Base-by-base conservation (phyloP, 305 asterid genomes). In the Fraxinus sp. region DNA sequence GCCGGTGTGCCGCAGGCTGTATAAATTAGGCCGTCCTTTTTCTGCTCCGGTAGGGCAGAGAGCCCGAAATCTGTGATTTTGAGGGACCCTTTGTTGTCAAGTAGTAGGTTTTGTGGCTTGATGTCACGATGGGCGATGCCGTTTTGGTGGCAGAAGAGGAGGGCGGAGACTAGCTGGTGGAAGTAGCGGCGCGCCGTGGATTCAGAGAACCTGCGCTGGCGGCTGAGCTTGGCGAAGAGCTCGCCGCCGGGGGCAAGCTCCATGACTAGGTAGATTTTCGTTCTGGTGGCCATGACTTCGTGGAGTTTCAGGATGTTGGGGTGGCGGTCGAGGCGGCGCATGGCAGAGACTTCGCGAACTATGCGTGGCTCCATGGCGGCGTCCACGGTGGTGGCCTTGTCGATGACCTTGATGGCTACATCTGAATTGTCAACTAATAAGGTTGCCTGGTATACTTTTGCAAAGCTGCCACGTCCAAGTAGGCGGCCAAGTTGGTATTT, bases 1-100 rank as follows among this genome's bases (percentile, higher is more conserved):
- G 98, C 97, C 77, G 98, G 99, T 5, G 98, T 95, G 0, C 99
- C 98, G 59, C 99, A 95, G 2, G 96, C 90, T 0, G 99, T 95
- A 79, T 88, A 89, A 16, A 95, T 83, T 5, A 92, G 88, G 16
- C 94, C 95, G 14, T 92, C 87, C 0, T 72, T 79, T 7, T 92
- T 84, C 83, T 90, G 95, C 35, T 95, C 98, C 2, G 97, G 88
- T 9, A 95, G 87, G 7, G 97, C 97, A 16, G 98, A 95, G 57
- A 95, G 98, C 0, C 99, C 99, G 55, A 95, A 95, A 77, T 95
- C 99, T 8, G 97, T 89, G 57, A 95, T 87, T 33, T 94, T 94
- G 0, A 95, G 79, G 46, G 83, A 18, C 0, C 97, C 97, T 9
- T 90, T 80, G 2, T 72, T 78, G n/a, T 95, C 97, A 7, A 95